Evolutionary conservation across 2,329 filamentous ascomycete species (phyloP).

Genomic region (Neophaeococcomyces mojaviensis): DNA sequence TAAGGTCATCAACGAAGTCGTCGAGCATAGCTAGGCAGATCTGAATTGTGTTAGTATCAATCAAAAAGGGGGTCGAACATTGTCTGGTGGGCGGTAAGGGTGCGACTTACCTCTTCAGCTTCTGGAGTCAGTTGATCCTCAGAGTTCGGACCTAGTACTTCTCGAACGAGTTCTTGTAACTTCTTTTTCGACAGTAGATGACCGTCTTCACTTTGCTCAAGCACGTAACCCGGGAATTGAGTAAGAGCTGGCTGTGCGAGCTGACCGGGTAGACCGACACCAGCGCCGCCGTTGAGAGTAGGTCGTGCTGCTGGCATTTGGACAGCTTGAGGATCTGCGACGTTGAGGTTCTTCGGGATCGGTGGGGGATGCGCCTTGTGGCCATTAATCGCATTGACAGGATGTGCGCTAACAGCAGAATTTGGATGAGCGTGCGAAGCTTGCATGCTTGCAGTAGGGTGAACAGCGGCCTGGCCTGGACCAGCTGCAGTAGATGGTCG

Average conservation of each 20-base stretch:
- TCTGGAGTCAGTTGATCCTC: constrained; percentile 75
- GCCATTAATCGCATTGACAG: constrained; percentile 34
- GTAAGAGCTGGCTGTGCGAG: constrained; percentile 80
- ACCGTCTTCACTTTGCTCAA: constrained; percentile 78
- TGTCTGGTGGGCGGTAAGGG: constrained; percentile 1
- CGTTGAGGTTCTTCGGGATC: constrained; percentile 73
- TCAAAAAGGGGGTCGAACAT: constrained; percentile 7
- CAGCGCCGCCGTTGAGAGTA: constrained; percentile 71
- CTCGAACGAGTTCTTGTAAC: constrained; percentile 85
- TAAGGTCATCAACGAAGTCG: constrained; percentile 87
- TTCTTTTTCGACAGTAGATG: constrained; percentile 97
- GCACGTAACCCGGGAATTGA: constrained; percentile 73
- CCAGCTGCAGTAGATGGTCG: constrained; percentile 10
- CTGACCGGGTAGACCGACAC: constrained; percentile 68
- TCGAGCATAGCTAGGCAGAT: constrained; percentile 83
- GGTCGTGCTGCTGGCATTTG: constrained; percentile 65
- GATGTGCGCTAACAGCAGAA: constrained; percentile 32
- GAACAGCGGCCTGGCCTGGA: constrained; percentile 11
- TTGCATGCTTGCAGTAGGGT: constrained; percentile 28
- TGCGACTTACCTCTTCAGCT: constrained; percentile 74
- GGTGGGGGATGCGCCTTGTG: constrained; percentile 59
- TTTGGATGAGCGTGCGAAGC: constrained; percentile 24
- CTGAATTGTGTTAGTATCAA: constrained; percentile 38
- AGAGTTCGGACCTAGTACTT: constrained; percentile 72
- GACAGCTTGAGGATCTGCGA: constrained; percentile 66